Base-by-base conservation (phyloP, 2,329 filamentous ascomycete genomes). In the Trichoderma sp. region DNA sequence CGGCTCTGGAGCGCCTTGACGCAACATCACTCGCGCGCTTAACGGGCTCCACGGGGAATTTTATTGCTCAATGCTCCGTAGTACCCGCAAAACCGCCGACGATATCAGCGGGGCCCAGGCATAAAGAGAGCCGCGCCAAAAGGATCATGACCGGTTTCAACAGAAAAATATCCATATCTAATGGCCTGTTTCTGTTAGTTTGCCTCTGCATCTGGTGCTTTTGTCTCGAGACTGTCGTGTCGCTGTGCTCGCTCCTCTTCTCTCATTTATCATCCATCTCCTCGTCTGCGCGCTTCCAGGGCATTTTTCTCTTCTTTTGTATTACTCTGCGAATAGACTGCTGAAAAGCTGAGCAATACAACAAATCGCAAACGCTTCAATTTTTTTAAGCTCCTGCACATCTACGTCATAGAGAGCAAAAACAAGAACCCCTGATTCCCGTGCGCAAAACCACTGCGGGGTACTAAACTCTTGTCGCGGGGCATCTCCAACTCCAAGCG, bases 51-150 rank as follows among this genome's bases (percentile, higher is more conserved):
- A 61, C 54, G 54, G 54, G 34, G 24, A n/a, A 10, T 43, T 43
- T 43, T 43, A 18, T 21, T 21, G 16, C 34, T 63, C 5, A 14
- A 14, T 56, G 28, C 26, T 37, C 56, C 60, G 51, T 52, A 58
- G 66, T 61, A 61, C 51, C 66, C 58, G 58, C 66, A 68, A 63
- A 68, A 68, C 51, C 46, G 66, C 66, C 66, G 66, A 68, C 59
- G 55, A 68, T 68, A 49, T 34, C 46, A 49, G 66, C 59, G 66
- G 58, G 64, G 56, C n/a, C 59, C 59, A 43, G 39, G 26, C 21
- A 34, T 4, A 13, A 24, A 60, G 32, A 54, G 32, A 54, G 55
- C 51, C 63, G 28, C 66, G 66, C 55, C 49, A 54, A 60, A 54
- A n/a, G 24, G 49, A 54, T 64, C 60, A 39, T 54, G 34, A 34